phyloP scores from a whole-genome alignment of 352 stramenopile species.

The Pelagophyceae sp. region DNA sequence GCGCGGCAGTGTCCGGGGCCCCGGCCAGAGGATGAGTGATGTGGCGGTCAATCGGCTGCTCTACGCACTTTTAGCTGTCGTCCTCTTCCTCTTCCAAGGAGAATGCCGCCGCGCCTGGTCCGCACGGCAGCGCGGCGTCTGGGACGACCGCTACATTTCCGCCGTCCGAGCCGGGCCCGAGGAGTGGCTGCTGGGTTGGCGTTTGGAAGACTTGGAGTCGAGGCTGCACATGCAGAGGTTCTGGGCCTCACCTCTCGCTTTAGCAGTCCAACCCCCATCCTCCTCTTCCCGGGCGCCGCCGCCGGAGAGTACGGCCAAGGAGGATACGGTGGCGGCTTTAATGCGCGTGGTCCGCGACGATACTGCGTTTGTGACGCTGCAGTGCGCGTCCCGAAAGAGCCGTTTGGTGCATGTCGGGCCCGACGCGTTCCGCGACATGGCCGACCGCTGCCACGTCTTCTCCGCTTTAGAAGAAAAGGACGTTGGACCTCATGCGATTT shows the following conservation, averaged over 20 bases:
- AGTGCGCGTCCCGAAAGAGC: neutral
- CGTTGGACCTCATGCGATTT: constrained; percentile 1
- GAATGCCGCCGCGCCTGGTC: neutral
- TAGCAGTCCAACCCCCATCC: no score
- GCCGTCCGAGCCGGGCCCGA: constrained; percentile 2
- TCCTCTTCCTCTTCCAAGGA: neutral
- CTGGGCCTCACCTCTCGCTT: neutral
- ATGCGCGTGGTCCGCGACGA: no score
- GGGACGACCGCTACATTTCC: constrained; percentile 16
- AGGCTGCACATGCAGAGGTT: constrained; percentile 10
- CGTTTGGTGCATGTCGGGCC: neutral
- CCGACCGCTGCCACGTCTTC: constrained; percentile 6
- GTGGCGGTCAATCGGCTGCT: no score
- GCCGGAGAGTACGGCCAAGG: no score
- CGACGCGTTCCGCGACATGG: constrained; percentile 19
- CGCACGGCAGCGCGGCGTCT: neutral
- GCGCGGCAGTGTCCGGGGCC: no score
- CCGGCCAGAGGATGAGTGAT: no score
- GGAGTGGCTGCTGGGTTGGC: constrained; percentile 14
- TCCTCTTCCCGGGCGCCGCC: no score
- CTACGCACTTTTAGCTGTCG: constrained; percentile 1
- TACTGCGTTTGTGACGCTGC: neutral
- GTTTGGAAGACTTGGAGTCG: constrained; percentile 17
- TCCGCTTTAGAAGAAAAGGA: neutral
- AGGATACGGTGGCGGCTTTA: no score